Evolutionary conservation across 2,329 filamentous ascomycete genomes (phyloP).

Genomic region (Moelleriella libera): DNA sequence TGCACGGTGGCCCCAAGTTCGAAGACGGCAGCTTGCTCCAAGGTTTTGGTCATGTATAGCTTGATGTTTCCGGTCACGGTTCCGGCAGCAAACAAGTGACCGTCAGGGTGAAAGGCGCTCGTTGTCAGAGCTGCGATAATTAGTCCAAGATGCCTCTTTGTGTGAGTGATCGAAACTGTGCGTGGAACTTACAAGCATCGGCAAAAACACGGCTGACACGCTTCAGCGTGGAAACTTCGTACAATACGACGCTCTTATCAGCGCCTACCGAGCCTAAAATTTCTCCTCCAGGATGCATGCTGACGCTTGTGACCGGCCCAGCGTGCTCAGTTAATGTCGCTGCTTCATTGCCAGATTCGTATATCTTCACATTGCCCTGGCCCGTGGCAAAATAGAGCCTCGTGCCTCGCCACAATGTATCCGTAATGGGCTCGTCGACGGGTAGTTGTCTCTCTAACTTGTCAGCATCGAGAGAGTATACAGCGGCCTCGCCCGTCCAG

Average conservation of each 20-base stretch:
- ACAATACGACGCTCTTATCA: constrained; percentile 87
- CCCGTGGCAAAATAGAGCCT: constrained; percentile 61
- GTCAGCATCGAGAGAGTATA: constrained; percentile 61
- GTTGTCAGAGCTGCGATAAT: constrained; percentile 49
- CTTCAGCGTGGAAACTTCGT: constrained; percentile 57
- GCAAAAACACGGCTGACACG: constrained; percentile 67
- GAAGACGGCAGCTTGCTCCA: constrained; percentile 65
- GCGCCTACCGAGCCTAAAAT: constrained; percentile 77
- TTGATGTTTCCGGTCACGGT: constrained; percentile 70
- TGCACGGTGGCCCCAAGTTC: constrained; percentile 54
- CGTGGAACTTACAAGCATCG: constrained; percentile 53
- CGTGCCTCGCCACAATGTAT: constrained; percentile 47
- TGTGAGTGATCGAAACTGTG: not conserved
- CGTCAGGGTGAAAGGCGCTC: constrained; percentile 86
- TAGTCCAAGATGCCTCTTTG: constrained; percentile 1
- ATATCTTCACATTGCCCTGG: constrained; percentile 68
- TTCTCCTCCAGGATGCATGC: constrained; percentile 69
- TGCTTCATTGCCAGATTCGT: constrained; percentile 54
- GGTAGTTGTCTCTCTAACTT: constrained; percentile 54
- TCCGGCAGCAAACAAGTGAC: constrained; percentile 82
- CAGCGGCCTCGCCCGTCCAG: constrained; percentile 55
- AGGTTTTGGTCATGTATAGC: constrained; percentile 75
- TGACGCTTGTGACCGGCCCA: constrained; percentile 62
- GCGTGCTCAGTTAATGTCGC: constrained; percentile 69
- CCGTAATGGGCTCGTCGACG: constrained; percentile 54